A percentile compares a stretch with the other conserved stretches of the same genome.
phyloP scores from a whole-genome alignment of 768 basidiomycete species.

The Postia placenta region DNA sequence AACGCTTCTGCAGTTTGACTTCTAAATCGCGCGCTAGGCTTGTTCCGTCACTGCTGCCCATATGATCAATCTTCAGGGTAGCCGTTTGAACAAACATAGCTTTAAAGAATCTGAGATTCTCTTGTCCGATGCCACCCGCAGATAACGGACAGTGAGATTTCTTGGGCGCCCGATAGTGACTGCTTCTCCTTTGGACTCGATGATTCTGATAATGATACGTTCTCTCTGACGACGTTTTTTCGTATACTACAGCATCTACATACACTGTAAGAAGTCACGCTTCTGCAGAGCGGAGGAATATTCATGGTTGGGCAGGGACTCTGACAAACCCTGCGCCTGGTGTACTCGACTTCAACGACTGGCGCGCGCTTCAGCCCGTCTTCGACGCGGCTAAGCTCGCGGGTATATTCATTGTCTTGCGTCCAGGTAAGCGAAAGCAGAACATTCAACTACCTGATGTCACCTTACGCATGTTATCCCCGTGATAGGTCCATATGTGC shows the following conservation, averaged over 20 bases:
- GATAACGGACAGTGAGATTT: no score
- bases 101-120: no score
- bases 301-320: conserved; percentile 32
- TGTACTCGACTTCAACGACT: conserved; percentile 67
- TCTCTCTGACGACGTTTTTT: no score
- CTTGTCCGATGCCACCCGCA: no score
- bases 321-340: conserved; percentile 69
- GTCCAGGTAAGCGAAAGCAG: conserved; percentile 48
- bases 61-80: no score
- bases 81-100: no score
- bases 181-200: neutral
- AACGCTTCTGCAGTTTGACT: no score
- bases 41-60: no score
- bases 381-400: conserved; percentile 68
- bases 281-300: neutral
- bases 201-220: no score
- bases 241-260: conserved; percentile 56
- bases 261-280: conserved; percentile 42
- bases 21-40: no score
- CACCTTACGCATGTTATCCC: neutral
- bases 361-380: conserved; percentile 61
- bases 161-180: no score
- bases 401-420: conserved; percentile 74
- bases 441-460: neutral
- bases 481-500: conserved; percentile 24